phyloP scores from a whole-genome alignment of 108 stramenopile species.

The Thalassiosira profunda region DNA sequence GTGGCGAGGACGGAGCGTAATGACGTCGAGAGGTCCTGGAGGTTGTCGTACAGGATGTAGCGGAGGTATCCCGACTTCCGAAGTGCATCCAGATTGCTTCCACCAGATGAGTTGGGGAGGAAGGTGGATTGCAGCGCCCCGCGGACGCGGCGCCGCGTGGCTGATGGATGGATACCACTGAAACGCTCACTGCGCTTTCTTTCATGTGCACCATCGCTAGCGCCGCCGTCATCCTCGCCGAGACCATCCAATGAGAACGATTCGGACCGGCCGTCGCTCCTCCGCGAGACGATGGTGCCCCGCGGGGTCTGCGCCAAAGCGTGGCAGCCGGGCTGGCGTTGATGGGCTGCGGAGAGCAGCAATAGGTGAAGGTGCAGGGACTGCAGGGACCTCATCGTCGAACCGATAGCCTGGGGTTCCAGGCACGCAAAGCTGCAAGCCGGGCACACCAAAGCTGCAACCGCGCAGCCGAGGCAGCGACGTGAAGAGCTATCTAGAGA shows the following conservation, averaged over 20 bases:
- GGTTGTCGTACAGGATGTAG: conserved; percentile 65
- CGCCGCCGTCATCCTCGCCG: not conserved
- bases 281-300: conserved; percentile 40
- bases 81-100: not conserved
- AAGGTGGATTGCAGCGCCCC: conserved; percentile 51
- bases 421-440: too few species aligned
- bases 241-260: conserved; percentile 17
- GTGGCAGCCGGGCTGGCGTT: too few species aligned
- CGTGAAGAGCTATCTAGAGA: too few species aligned
- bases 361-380: too few species aligned
- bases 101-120: conserved; percentile 33
- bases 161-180: not conserved
- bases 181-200: not conserved
- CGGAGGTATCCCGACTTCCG: conserved; percentile 56
- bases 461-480: too few species aligned
- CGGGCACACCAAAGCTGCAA: too few species aligned
- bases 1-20: conserved; percentile 81
- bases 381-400: too few species aligned
- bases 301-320: too few species aligned
- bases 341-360: too few species aligned
- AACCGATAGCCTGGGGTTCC: too few species aligned
- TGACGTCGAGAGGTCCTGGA: conserved; percentile 82
- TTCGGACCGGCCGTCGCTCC: conserved; percentile 26
- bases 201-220: not conserved
- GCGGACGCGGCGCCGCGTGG: conserved; percentile 7